These are phyloP conservation scores for Cyberlindnera amylophila DNA, from an alignment of 805 yeast genomes.

Conservation along the genomic window DNA sequence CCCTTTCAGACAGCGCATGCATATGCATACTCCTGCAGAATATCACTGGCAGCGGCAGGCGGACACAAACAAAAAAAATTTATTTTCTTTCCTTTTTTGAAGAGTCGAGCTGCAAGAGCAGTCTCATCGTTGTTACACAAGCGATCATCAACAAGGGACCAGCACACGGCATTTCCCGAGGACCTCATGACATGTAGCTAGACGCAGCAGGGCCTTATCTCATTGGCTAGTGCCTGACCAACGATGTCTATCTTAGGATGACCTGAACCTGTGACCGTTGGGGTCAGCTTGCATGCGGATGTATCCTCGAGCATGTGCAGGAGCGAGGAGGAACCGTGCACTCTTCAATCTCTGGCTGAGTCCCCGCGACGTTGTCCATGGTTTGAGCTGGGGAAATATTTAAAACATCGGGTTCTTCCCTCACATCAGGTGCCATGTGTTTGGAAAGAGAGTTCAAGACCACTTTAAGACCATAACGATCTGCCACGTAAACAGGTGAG, in stretches of 20 bases:
- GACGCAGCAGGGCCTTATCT: neutral
- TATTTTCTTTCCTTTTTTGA: neutral
- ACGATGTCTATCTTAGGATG: neutral
- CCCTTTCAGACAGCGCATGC: neutral
- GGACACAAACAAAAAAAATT: no score
- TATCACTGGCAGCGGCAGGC: neutral
- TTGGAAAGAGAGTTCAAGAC: neutral
- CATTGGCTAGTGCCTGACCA: neutral
- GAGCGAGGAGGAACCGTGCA: neutral
- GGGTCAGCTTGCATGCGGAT: slow-evolving; percentile 6
- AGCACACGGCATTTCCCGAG: neutral
- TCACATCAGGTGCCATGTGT: neutral
- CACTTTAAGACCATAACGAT: neutral
- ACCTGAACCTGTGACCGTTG: slow-evolving; percentile 3
- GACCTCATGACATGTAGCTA: no score
- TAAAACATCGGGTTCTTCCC: slow-evolving; percentile 3
- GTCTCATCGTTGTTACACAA: no score
- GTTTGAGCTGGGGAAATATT: neutral
- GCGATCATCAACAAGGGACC: no score
- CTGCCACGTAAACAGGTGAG: neutral
- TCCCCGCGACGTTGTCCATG: slow-evolving; percentile 3
- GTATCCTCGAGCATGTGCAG: slow-evolving; percentile 1
- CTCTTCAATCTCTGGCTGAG: neutral
- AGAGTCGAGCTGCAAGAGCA: no score
- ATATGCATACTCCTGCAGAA: neutral